Evolutionary conservation across 1,139 yeast genomes (phyloP).

Genomic region (Scheffersomyces insectosa): DNA sequence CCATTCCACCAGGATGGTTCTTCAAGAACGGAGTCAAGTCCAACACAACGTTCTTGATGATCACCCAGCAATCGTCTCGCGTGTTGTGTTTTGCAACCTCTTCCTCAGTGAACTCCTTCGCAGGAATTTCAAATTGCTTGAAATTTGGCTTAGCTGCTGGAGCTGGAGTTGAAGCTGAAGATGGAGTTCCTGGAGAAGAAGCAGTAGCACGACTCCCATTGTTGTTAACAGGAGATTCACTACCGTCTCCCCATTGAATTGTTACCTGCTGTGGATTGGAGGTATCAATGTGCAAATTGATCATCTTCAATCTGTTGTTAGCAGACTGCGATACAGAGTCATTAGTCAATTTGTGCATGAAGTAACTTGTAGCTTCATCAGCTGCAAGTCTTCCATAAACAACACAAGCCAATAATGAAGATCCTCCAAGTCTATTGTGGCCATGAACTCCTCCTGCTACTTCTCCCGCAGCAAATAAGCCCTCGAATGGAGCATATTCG

Average conservation of each 20-base stretch:
- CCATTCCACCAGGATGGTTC: constrained; percentile 88
- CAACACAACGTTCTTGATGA: constrained; percentile 79
- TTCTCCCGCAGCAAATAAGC: constrained; percentile 78
- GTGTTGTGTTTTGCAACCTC: constrained; percentile 67
- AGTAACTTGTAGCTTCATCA: constrained; percentile 37
- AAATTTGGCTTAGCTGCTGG: constrained; percentile 2
- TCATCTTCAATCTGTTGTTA: constrained; percentile 40
- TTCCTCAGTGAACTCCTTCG: constrained; percentile 45
- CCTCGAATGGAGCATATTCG: constrained; percentile 44
- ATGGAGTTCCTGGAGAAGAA: constrained; percentile 4
- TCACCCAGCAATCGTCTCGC: constrained; percentile 80
- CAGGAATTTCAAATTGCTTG: constrained; percentile 37
- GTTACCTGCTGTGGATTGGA: constrained; percentile 26
- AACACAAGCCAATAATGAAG: constrained; percentile 77
- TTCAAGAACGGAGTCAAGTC: constrained; percentile 78
- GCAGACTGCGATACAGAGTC: constrained; percentile 15
- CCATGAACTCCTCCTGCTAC: constrained; percentile 86
- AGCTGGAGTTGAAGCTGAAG: constrained; percentile 5
- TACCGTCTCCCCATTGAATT: constrained; percentile 26
- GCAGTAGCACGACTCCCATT: constrained; percentile 3
- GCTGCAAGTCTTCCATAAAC: constrained; percentile 73
- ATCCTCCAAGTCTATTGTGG: constrained; percentile 73
- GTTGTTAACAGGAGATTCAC: background rate
- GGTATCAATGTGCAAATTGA: constrained; percentile 50
- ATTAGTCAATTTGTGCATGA: constrained; percentile 31